phyloP scores from a whole-genome alignment of 352 stramenopile species.

The Lagenidium sp. region DNA sequence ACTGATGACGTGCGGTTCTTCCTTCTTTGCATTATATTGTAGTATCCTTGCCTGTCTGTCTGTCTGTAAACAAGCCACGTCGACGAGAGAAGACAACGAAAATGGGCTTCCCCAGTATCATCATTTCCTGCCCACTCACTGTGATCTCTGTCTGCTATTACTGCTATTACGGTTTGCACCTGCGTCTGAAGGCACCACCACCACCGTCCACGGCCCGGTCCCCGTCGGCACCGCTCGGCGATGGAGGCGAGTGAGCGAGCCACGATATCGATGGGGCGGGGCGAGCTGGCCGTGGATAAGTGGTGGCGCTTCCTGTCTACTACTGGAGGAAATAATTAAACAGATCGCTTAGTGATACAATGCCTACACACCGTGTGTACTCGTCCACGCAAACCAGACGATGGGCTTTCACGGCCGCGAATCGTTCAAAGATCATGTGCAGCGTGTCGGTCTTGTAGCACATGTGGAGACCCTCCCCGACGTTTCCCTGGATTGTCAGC shows the following conservation, averaged over 20 bases:
- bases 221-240: no score
- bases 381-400: constrained; percentile 83
- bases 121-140: no score
- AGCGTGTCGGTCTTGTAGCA: constrained; percentile 87
- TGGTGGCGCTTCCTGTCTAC: no score
- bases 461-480: constrained; percentile 72
- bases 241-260: no score
- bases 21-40: not conserved
- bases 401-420: constrained; percentile 79
- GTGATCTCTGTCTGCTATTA: constrained; percentile 1
- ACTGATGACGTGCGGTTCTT: not conserved
- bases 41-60: not conserved
- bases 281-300: no score
- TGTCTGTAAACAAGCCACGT: no score
- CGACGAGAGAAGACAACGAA: no score
- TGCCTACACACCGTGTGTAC: constrained; percentile 68
- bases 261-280: no score
- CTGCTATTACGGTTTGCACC: no score
- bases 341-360: constrained; percentile 84
- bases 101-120: no score
- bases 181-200: no score
- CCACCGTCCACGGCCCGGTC: no score
- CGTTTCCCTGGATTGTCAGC: constrained; percentile 54
- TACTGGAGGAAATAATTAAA: constrained; percentile 90
- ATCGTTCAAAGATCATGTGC: constrained; percentile 87